phyloP scores from a whole-genome alignment of 257 asterid genomes.

The Gynochthodes officinalis region DNA sequence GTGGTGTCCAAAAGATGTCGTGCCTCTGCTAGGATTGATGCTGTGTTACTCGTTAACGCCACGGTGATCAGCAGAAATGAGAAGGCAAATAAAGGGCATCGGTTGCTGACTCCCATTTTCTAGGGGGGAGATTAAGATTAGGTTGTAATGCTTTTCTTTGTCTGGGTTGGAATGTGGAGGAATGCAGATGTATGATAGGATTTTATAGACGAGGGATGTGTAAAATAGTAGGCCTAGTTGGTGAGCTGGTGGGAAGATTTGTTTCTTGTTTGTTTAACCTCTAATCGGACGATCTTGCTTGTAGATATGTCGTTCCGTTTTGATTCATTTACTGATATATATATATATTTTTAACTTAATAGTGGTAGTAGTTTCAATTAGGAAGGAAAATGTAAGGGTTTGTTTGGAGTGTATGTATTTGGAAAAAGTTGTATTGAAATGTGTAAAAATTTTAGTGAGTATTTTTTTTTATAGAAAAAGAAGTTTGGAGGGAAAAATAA shows the following conservation, averaged over 20 bases:
- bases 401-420: too few species aligned
- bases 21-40: constrained; percentile 10
- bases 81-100: constrained; percentile 7
- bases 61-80: constrained; percentile 16
- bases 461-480: too few species aligned
- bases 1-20: constrained; percentile 10
- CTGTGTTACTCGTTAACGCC: constrained; percentile 11
- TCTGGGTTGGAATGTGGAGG: not conserved
- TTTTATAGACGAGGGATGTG: constrained; percentile 6
- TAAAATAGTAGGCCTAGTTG: not conserved
- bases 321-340: too few species aligned
- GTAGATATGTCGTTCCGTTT: too few species aligned
- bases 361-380: too few species aligned
- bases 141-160: not conserved
- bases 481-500: too few species aligned
- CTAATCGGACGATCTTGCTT: too few species aligned
- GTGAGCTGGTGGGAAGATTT: constrained; percentile 15
- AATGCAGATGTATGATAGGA: not conserved
- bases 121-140: not conserved
- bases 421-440: too few species aligned
- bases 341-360: too few species aligned
- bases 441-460: too few species aligned
- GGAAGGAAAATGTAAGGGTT: too few species aligned
- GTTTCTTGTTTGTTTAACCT: constrained; percentile 20
- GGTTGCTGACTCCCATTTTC: not conserved